Evolutionary conservation across 2,329 filamentous ascomycete species (phyloP), one percentile per base, ranked within the genome.

Genomic region (Arthrobotrys pseudoclavata): DNA sequence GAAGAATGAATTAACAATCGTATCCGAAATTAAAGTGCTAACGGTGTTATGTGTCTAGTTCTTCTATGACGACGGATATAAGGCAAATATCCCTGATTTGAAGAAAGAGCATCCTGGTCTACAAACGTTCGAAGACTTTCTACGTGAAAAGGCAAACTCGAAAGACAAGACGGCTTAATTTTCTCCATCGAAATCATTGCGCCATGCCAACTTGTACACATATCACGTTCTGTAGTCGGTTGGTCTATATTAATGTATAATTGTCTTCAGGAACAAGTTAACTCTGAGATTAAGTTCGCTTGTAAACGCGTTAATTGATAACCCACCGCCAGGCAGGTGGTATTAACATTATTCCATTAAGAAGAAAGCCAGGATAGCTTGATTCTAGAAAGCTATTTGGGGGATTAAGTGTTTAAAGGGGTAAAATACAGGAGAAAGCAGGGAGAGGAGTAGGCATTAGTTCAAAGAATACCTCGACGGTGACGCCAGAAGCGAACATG

Each of bases 1-100:
- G 26, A 29, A 29, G 7, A 29, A 29, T 29, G 7, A 29, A 29
- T 7, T 29, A 7, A 7, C 7, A 7, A 29, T 29, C 12, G 12
- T 34, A 34, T n/a, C n/a, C n/a, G n/a, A n/a, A n/a, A n/a, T n/a
- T n/a, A n/a, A n/a, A n/a, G n/a, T 34, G 12, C 47, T 50, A 24
- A 50, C 15, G n/a, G 6, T 45, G 2, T 37, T 10, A 24, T 15
- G 6, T 10, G 9, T 34, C 53, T 29, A 45, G 12, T 85, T 82
- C 69, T 85, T 85, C 47, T 83, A 84, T 77, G 79, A 79, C 12
- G 80, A 82, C n/a, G 85, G 84, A n/a, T 85, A 85, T 63, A 84
- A 83, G 0, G 84, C 81, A 1, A 84, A 85, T 80, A 82, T 86
- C 7, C 75, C 70, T 22, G 82, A 80, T 10, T 74, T 83, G 57